Percentiles rank a stretch among this genome's conserved stretches.
Evolutionary conservation across 2,329 filamentous ascomycete species (phyloP).

Genomic region (Lasiodiplodia hormozganensis): DNA sequence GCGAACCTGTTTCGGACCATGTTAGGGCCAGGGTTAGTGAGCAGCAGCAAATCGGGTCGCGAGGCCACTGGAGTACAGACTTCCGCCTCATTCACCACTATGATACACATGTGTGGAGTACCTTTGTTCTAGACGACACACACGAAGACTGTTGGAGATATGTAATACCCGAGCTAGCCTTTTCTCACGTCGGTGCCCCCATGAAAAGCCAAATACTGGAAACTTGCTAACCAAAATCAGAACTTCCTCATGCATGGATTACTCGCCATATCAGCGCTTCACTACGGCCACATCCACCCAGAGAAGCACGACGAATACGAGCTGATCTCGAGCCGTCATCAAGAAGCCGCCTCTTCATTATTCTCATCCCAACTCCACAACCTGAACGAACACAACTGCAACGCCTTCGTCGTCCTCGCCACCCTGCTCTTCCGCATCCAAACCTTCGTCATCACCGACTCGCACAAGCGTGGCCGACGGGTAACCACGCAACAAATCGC

Average conservation of each 20-base stretch:
- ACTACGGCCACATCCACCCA: not conserved
- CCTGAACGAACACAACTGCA: not conserved
- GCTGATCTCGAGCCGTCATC: not conserved
- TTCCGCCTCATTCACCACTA: not conserved
- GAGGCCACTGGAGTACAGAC: too few relatives aligned
- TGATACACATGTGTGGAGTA: too few relatives aligned
- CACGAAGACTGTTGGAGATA: not conserved
- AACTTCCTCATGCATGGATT: not conserved
- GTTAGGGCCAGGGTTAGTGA: too few relatives aligned
- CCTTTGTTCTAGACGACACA: not conserved
- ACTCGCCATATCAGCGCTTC: not conserved
- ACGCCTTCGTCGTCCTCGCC: not conserved
- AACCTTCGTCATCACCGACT: not conserved
- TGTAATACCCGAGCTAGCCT: not conserved
- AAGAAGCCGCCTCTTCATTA: not conserved
- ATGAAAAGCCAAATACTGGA: not conserved
- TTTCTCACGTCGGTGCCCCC: not conserved
- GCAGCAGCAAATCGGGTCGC: too few relatives aligned
- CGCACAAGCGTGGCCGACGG: not conserved
- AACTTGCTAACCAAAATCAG: not conserved
- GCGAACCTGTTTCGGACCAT: too few relatives aligned
- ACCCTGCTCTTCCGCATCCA: not conserved
- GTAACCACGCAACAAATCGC: not conserved
- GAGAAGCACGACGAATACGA: not conserved
- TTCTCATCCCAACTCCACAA: not conserved